These are phyloP conservation scores for Nyssa sinensis DNA, from an alignment of 148 eudicot genomes.

Conservation along the genomic window DNA sequence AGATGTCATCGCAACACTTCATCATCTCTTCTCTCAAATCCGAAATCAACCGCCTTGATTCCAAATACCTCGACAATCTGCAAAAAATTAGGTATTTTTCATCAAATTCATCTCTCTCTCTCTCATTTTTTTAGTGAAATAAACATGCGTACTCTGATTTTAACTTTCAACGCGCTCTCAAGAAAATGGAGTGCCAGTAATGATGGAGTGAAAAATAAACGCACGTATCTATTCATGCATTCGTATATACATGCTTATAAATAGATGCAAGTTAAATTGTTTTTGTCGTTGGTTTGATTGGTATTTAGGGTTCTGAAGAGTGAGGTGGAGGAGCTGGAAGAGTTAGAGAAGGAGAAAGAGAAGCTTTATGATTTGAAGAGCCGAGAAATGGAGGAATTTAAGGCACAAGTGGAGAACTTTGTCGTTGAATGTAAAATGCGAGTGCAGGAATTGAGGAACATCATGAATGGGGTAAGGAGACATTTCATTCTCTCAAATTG, in stretches of 20 bases:
- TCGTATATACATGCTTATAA: background rate
- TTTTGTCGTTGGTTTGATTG: background rate
- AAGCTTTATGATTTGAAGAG: conserved; percentile 16
- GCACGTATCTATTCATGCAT: background rate
- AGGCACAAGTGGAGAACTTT: conserved; percentile 21
- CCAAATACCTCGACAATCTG: conserved; percentile 13
- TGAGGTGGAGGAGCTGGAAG: conserved; percentile 38
- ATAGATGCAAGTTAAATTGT: background rate
- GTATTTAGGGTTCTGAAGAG: conserved; percentile 32
- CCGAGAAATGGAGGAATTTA: conserved; percentile 35
- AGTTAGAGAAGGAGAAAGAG: conserved; percentile 35
- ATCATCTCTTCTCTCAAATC: conserved; percentile 41
- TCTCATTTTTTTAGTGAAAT: no score
- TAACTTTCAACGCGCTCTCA: no score
- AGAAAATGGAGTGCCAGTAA: no score
- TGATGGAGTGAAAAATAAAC: no score
- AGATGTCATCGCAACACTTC: conserved; percentile 37
- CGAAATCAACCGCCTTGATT: conserved; percentile 33
- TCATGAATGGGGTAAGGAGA: conserved; percentile 31
- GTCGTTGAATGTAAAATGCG: conserved; percentile 20
- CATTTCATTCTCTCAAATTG: background rate
- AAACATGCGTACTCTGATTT: no score
- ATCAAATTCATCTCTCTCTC: background rate
- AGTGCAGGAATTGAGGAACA: conserved; percentile 33
- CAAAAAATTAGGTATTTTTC: conserved; percentile 32